phyloP scores from a whole-genome alignment of 208 protist genomes.

The Trypanosoma theileri region DNA sequence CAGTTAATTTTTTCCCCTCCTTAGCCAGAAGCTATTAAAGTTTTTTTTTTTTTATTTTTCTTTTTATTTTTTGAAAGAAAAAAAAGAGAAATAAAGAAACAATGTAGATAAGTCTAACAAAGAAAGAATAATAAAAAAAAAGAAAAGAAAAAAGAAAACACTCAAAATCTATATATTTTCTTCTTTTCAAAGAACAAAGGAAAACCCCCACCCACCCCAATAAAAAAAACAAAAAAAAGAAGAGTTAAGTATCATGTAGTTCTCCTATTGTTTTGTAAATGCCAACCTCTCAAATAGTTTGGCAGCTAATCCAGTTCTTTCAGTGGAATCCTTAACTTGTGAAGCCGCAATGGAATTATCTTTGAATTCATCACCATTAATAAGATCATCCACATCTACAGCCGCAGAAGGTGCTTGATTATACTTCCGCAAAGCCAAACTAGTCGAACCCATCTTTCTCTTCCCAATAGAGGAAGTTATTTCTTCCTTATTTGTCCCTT shows the following conservation, averaged over 20 bases:
- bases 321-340: not conserved
- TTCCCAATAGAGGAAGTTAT: not conserved
- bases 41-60: too few relatives aligned
- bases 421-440: not conserved
- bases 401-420: not conserved
- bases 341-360: not conserved
- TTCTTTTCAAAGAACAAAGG: not conserved
- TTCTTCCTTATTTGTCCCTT: not conserved
- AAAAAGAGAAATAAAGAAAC: not conserved
- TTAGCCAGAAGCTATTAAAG: too few relatives aligned
- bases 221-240: constrained; percentile 12
- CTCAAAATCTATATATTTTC: not conserved
- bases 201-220: too few relatives aligned
- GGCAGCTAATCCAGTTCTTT: not conserved
- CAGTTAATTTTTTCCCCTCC: too few relatives aligned
- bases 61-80: too few relatives aligned
- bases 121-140: too few relatives aligned
- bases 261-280: constrained; percentile 10
- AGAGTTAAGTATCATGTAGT: not conserved
- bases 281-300: constrained; percentile 19
- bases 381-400: not conserved
- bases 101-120: not conserved
- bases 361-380: not conserved
- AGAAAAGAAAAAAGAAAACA: too few relatives aligned
- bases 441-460: not conserved